Evolutionary conservation across 1,284 basidiomycete species (phyloP).

Genomic region (Ustilago sp.): DNA sequence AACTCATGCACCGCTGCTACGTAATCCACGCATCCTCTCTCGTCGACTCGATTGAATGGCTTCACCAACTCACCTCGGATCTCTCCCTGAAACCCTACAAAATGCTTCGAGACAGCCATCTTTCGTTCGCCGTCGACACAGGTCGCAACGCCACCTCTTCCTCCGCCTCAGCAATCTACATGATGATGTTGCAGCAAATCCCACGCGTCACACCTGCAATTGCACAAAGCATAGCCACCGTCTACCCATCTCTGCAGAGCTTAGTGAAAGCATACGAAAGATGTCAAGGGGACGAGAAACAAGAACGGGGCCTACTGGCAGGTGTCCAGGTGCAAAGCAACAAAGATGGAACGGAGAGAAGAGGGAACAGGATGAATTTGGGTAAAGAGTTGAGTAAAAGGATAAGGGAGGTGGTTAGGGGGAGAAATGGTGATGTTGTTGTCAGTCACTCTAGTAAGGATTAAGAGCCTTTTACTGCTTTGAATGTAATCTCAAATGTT

Average conservation of each 20-base stretch:
- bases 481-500: neutral
- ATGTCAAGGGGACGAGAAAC: conserved; percentile 14
- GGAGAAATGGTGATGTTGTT: conserved; percentile 29
- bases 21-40: conserved; percentile 40
- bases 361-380: conserved; percentile 23
- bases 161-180: conserved; percentile 20
- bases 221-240: conserved; percentile 29
- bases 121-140: conserved; percentile 47
- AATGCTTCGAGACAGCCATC: conserved; percentile 38
- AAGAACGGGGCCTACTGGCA: conserved; percentile 21
- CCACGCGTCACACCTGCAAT: conserved; percentile 44
- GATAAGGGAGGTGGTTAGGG: conserved; percentile 33
- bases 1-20: conserved; percentile 44
- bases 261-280: conserved; percentile 25
- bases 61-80: conserved; percentile 39
- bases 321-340: conserved; percentile 31
- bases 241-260: conserved; percentile 33
- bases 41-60: conserved; percentile 46
- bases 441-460: conserved; percentile 41
- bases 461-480: neutral
- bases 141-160: conserved; percentile 40
- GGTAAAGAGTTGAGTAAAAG: conserved; percentile 44
- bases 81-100: conserved; percentile 50
- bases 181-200: conserved; percentile 49
- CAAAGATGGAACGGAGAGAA: conserved; percentile 35